Evolutionary conservation across 192 early-diverging fungal species (phyloP), one percentile per base, ranked within the genome.

Genomic region (Coemansia brasiliensis): DNA sequence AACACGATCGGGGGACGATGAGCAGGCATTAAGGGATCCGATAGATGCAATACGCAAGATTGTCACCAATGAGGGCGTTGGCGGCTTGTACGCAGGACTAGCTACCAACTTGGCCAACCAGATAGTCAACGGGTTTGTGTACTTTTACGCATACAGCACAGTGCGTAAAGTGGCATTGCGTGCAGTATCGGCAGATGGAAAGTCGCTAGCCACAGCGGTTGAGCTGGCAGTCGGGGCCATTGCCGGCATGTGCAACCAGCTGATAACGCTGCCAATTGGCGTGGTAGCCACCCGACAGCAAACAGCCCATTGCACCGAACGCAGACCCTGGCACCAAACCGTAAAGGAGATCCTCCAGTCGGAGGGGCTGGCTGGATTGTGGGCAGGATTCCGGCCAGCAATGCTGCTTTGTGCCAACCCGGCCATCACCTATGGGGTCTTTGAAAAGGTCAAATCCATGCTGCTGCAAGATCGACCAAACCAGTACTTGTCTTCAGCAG

Each of bases 271-370:
- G 63, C 97, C 97, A 10, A 89, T 98, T 22, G 87, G 92, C 6
- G 97, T 99, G 0, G 82, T 97, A 26, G 94, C 94, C 7, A 99
- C 97, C 6, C 83, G 93, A 29, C 96, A 96, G 65, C 96, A 98
- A 72, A 96, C 96, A 0, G 74, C 87, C 6, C 72, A 85, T 29
- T 22, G 67, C 13, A 58, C 70, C 11, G 90, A 96, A 64, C 83
- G 90, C 32, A 63, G 79, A 61, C 61, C 81, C 26, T 84, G 94
- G 42, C 20, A 83, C 17, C 71, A 74, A 10, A 91, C 92, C 5
- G 84, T 89, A 22, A 42, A 67, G 54, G 82, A 82, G 17, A 92
- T 98, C 51, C 45, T 95, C 6, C 57, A 61, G 8, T 83, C 87
- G 25, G 95, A 99, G 57, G 97, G 97, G 16, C 44, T 85, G 10